Conservation (phyloP, 768 basidiomycete species). For the Holtermanniella nyarrowii region DNA sequence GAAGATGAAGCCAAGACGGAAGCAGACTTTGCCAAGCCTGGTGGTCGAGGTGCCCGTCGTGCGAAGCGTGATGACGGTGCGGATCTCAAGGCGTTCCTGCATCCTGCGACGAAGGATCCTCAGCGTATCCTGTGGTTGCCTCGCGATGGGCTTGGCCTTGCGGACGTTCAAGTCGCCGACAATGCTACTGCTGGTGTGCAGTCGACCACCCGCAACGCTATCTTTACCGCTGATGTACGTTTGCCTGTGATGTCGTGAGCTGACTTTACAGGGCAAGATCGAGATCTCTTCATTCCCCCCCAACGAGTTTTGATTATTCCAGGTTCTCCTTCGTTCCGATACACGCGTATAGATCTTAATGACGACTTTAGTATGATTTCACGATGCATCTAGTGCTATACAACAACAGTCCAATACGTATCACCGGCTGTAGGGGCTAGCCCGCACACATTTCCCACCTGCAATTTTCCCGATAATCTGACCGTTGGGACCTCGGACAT, state of each 20-base stretch:
- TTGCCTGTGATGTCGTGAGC: neutral
- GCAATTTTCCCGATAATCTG: neutral
- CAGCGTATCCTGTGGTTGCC: slow-evolving; percentile 82
- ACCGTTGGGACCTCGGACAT: slow-evolving; percentile 2
- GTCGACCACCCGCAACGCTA: slow-evolving; percentile 48
- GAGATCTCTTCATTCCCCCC: neutral
- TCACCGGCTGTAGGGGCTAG: neutral
- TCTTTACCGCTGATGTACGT: slow-evolving; percentile 29
- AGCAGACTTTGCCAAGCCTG: slow-evolving; percentile 28
- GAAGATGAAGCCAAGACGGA: slow-evolving; percentile 20
- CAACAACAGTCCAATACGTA: neutral
- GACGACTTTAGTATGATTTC: too few relatives aligned
- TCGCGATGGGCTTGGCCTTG: slow-evolving; percentile 56
- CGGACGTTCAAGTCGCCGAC: slow-evolving; percentile 52
- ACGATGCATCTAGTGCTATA: neutral
- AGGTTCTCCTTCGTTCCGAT: neutral
- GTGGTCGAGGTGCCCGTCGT: slow-evolving; percentile 23
- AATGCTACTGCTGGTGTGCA: slow-evolving; percentile 50
- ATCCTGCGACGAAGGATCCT: slow-evolving; percentile 63
- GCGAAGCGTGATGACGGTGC: slow-evolving; percentile 9
- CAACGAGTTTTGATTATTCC: neutral
- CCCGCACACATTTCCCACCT: too few relatives aligned
- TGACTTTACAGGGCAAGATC: neutral
- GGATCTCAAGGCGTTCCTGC: slow-evolving; percentile 52
- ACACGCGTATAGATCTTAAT: too few relatives aligned